These are phyloP conservation scores for Hypoxylon sp. DNA, from an alignment of 2,329 filamentous ascomycete species.

Conservation along the genomic window DNA sequence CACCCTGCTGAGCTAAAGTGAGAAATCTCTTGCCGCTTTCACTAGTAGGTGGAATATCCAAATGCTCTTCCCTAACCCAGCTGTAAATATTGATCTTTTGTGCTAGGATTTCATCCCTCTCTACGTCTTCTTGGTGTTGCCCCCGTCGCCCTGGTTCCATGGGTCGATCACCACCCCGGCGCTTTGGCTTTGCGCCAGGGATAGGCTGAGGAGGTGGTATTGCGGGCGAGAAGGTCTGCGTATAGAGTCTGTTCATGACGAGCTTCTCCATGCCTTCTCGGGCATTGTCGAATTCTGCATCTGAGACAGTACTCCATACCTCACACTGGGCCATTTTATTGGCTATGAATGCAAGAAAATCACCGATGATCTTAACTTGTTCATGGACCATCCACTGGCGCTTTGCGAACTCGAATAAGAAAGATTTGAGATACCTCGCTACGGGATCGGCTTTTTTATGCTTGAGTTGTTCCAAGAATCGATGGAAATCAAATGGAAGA, in stretches of 20 bases:
- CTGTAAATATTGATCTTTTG: constrained; percentile 98
- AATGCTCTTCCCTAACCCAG: constrained; percentile 92
- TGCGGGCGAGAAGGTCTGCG: constrained; percentile 94
- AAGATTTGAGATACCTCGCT: constrained; percentile 94
- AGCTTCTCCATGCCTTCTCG: constrained; percentile 99
- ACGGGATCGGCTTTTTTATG: constrained; percentile 99
- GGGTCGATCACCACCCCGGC: constrained; percentile 76
- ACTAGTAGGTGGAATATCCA: constrained; percentile 89
- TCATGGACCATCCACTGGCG: constrained; percentile 99
- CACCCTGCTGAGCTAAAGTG: constrained; percentile 87
- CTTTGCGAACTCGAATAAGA: constrained; percentile 94
- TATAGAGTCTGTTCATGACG: constrained; percentile 97
- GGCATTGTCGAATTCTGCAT: constrained; percentile 98
- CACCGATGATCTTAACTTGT: constrained; percentile 98
- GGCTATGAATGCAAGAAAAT: constrained; percentile 95
- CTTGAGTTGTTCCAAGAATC: constrained; percentile 94
- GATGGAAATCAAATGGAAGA: constrained; percentile 95
- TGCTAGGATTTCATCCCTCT: constrained; percentile 93
- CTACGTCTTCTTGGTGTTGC: constrained; percentile 98
- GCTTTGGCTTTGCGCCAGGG: constrained; percentile 76
- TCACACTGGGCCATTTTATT: constrained; percentile 99
- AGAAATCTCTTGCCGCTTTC: constrained; percentile 92
- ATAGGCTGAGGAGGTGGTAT: constrained; percentile 86
- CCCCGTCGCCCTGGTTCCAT: constrained; percentile 88
- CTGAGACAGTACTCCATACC: constrained; percentile 94